phyloP scores from a whole-genome alignment of 2,329 filamentous ascomycete species.

The Parastagonospora avenae region DNA sequence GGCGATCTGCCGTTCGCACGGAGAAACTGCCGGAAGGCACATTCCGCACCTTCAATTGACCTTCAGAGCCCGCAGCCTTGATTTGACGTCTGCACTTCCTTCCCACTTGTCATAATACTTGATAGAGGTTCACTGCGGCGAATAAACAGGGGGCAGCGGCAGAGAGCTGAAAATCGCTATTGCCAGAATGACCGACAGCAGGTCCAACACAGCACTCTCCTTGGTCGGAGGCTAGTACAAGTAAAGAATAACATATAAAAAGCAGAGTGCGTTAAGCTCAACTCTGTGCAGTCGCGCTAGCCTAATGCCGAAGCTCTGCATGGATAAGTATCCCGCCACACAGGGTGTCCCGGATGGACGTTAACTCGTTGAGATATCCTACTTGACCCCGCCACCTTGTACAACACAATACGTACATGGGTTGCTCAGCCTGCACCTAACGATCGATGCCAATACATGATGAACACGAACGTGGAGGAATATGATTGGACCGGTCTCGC shows the following conservation, averaged over 20 bases:
- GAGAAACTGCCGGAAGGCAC: slow-evolving; percentile 13
- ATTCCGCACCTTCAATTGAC: slow-evolving; percentile 6
- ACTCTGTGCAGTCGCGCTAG: background rate
- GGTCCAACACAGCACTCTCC: background rate
- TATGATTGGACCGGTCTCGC: too few relatives aligned
- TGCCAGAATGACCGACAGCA: slow-evolving; percentile 8
- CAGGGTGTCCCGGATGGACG: too few relatives aligned
- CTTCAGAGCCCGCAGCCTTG: slow-evolving; percentile 6
- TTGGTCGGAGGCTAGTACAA: slow-evolving; percentile 1
- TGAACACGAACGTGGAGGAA: too few relatives aligned
- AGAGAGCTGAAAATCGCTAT: slow-evolving; percentile 1
- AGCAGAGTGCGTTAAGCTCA: background rate
- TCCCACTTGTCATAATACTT: slow-evolving; percentile 1
- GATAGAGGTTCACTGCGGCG: background rate
- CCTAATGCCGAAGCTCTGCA: too few relatives aligned
- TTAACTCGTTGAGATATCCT: too few relatives aligned
- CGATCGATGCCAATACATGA: too few relatives aligned
- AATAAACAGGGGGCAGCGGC: slow-evolving; percentile 6
- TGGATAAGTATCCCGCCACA: too few relatives aligned
- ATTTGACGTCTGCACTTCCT: slow-evolving; percentile 3
- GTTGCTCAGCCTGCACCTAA: too few relatives aligned
- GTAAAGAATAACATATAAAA: background rate
- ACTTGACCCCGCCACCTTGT: too few relatives aligned
- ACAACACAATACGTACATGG: too few relatives aligned
- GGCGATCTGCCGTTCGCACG: slow-evolving; percentile 5